phyloP scores from a whole-genome alignment of 2,329 filamentous ascomycete species.

The Cladosporium oxysporum region DNA sequence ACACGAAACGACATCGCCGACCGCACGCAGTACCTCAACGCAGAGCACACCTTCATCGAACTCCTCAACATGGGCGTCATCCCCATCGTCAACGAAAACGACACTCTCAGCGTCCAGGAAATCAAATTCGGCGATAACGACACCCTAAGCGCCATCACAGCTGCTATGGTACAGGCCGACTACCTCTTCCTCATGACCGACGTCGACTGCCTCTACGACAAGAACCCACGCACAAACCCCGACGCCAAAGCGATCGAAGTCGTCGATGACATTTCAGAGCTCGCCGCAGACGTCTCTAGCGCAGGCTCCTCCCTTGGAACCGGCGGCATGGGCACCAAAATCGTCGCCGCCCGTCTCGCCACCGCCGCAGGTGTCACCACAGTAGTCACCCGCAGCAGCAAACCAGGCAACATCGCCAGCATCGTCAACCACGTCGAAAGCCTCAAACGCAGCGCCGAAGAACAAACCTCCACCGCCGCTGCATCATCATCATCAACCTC shows the following conservation, averaged over 20 bases:
- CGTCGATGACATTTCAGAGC: conserved; percentile 79
- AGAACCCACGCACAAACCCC: conserved; percentile 82
- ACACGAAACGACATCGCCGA: conserved; percentile 96
- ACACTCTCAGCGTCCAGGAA: conserved; percentile 93
- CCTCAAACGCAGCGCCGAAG: conserved; percentile 42
- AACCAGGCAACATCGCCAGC: conserved; percentile 83
- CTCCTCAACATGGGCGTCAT: conserved; percentile 93
- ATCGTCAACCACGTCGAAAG: conserved; percentile 82
- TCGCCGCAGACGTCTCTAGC: conserved; percentile 87
- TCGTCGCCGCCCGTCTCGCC: conserved; percentile 86
- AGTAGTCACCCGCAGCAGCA: conserved; percentile 91
- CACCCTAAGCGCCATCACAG: conserved; percentile 92
- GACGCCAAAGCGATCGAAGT: conserved; percentile 89
- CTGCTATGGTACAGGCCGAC: conserved; percentile 95
- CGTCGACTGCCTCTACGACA: conserved; percentile 95
- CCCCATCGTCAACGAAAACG: conserved; percentile 98
- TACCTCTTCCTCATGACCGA: conserved; percentile 98
- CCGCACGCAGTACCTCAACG: conserved; percentile 92
- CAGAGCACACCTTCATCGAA: conserved; percentile 90
- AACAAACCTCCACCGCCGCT: conserved; percentile 31
- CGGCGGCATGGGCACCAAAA: conserved; percentile 97
- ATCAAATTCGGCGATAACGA: conserved; percentile 99
- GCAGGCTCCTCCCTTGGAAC: conserved; percentile 88
- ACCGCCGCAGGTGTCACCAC: conserved; percentile 95
- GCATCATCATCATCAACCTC: background rate